These are phyloP conservation scores for Pichia eremophila DNA, from an alignment of 805 yeast species.

Conservation along the genomic window DNA sequence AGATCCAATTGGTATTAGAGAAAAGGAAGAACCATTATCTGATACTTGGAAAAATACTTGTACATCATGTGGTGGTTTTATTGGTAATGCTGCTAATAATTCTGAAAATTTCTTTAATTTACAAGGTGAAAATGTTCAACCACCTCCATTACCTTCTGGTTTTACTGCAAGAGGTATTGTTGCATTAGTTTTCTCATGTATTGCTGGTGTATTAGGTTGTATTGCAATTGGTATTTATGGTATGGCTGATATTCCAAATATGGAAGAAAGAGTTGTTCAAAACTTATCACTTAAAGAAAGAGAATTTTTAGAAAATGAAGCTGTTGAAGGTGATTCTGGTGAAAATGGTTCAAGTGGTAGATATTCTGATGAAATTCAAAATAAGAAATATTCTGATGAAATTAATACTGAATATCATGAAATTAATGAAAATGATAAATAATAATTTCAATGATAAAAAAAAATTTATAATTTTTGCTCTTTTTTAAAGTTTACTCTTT, in stretches of 20 bases:
- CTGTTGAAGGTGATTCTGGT: neutral
- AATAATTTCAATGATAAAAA: too few relatives aligned
- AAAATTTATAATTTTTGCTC: neutral
- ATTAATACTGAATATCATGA: neutral
- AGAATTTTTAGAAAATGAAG: constrained; percentile 19
- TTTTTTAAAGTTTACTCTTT: neutral
- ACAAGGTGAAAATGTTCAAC: constrained; percentile 67
- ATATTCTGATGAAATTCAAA: constrained; percentile 9
- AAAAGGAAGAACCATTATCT: constrained; percentile 45
- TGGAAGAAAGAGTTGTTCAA: constrained; percentile 52
- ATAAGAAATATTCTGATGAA: constrained; percentile 7
- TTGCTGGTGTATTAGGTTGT: constrained; percentile 81
- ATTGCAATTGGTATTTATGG: constrained; percentile 75
- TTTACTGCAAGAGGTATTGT: constrained; percentile 94
- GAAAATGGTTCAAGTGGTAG: constrained; percentile 7
- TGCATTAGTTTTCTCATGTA: constrained; percentile 82
- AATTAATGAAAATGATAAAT: neutral
- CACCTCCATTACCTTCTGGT: constrained; percentile 62
- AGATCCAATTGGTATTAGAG: constrained; percentile 67
- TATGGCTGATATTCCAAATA: constrained; percentile 65
- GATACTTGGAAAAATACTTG: constrained; percentile 56
- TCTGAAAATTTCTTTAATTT: constrained; percentile 53
- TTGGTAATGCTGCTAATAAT: constrained; percentile 91
- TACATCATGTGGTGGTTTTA: constrained; percentile 35
- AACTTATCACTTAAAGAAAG: constrained; percentile 42